Base-by-base conservation (phyloP, 768 basidiomycete species). In the Mycena albidolilacea region DNA sequence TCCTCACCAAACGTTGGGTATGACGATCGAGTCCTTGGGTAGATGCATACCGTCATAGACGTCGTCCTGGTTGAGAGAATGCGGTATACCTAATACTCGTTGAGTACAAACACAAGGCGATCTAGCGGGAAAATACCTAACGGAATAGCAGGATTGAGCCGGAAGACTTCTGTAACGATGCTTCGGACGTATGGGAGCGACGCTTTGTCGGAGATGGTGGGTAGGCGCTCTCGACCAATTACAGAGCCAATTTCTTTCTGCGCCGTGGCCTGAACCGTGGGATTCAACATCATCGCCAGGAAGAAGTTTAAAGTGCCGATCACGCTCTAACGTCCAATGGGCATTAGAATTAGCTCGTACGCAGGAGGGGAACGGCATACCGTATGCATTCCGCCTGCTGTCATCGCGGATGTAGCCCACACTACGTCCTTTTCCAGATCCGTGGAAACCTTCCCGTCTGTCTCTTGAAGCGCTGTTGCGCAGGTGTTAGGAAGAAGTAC, bases 151-250 rank as follows among this genome's bases (percentile, higher is more conserved):
- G 76, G 71, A 38, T 71, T 55, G 63, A 64, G 63, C 11, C 78
- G 62, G n/a, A 73, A 37, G 10, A 66, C 66, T 21, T 76, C 75
- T 30, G 65, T 41, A 5, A 69, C 43, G 17, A 69, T 21, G 23
- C 68, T 60, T 59, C 69, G 15, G 12, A 76, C 39, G n/a, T 76
- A 76, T 1, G 75, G 75, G 6, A 76, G 23, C 14, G 59, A 46
- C 1, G 35, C 39, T 19, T 37, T 23, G 39, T 76, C 75, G 0
- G 38, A 10, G 23, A 76, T 54, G 1, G 43, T 48, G 10, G 76
- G 75, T 14, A 75, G 41, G 5, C 76, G 71, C 30, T 70, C 62
- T 8, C 4, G 57, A 1, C 76, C 76, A 19, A 77, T 39, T 3
- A 76, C 66, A 2, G 48, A 15, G 57, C 73, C 73, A 15, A 71